Evolutionary conservation across 148 eudicot species (phyloP), one percentile per base, ranked within the genome.

Genomic region (Beta vulgaris): DNA sequence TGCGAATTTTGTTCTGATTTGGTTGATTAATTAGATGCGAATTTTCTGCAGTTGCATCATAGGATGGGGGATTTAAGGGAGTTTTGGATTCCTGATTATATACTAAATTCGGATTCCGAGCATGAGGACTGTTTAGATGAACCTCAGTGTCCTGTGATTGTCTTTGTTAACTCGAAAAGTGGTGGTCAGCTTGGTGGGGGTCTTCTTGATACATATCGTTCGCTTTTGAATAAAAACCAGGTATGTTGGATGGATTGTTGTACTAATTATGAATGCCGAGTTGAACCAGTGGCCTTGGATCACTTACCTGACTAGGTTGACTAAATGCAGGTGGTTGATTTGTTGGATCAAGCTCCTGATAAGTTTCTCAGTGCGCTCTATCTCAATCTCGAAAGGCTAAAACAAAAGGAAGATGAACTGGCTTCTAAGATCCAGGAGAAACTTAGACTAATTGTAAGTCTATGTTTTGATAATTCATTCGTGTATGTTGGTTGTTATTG

Each of bases 121-220:
- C 80, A 43, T 26, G 82, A 85, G 77, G n/a, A 3, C 7, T 73
- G 72, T 58, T 64, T 82, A 3, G 19, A 5, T 51, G 77, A 69
- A 67, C 97, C 97, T 26, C 76, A 68, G 36, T 92, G 89, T 65
- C 98, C 97, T 35, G 90, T 90, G 35, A 59, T 95, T 32, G 98
- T 92, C 31, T 95, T 95, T 65, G 78, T 90, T 39, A 95, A 95
- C 83, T 95, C 98, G 35, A 89, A 82, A 85, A 95, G 98, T 84
- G 98, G 98, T n/a, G 98, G 98, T 39, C 98, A 95, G 82, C 85
- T 95, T 35, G 98, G 98, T 68, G 97, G 96, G 66, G 82, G 87
- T 72, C 96, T 94, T 80, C 93, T 95, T 49, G 67, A 81, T 64
- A 90, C 96, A 46, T 95, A 90, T 58, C 91, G 92, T 29, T 79